Conservation (phyloP, 352 stramenopile species). For the Phytopythium oedochilum region DNA sequence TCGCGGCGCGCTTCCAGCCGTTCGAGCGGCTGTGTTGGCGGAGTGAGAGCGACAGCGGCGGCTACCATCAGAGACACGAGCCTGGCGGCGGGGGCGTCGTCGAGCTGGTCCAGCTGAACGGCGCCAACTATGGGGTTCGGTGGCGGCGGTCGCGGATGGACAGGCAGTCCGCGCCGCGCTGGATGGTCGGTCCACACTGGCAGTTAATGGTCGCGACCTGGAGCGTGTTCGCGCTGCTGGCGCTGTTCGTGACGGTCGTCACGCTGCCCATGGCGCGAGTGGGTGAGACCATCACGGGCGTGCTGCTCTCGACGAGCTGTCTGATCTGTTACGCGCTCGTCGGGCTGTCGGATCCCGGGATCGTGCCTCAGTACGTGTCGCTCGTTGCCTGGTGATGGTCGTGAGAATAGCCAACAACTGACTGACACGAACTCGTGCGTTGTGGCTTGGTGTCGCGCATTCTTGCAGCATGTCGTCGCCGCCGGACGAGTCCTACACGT, state of each 20-base stretch:
- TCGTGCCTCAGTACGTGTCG: slow-evolving; percentile 38
- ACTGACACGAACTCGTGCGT: background rate
- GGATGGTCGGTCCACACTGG: slow-evolving; percentile 75
- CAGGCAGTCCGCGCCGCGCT: slow-evolving; percentile 21
- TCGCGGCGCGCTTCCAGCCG: slow-evolving; percentile 7
- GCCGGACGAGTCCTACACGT: slow-evolving; percentile 59
- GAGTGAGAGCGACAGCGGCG: background rate
- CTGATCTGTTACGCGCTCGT: slow-evolving; percentile 70
- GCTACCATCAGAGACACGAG: background rate
- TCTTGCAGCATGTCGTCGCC: slow-evolving; percentile 25
- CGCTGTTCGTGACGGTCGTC: slow-evolving; percentile 38
- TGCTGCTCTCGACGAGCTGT: slow-evolving; percentile 54
- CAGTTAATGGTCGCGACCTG: slow-evolving; percentile 67
- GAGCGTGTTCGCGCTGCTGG: slow-evolving; percentile 37
- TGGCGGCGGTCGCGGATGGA: slow-evolving; percentile 17
- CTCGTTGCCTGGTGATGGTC: background rate
- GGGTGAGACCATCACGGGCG: slow-evolving; percentile 37
- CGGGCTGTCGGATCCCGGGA: slow-evolving; percentile 66
- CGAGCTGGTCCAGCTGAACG: slow-evolving; percentile 51
- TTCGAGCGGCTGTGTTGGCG: background rate
- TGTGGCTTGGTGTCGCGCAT: background rate
- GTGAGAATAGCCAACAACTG: too few species aligned
- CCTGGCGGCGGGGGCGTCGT: slow-evolving; percentile 9
- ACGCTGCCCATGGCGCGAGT: slow-evolving; percentile 37
- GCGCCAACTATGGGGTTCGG: slow-evolving; percentile 49